Conservation (phyloP, 2,329 filamentous ascomycete species). For the Aspergillus spinulosporus region DNA sequence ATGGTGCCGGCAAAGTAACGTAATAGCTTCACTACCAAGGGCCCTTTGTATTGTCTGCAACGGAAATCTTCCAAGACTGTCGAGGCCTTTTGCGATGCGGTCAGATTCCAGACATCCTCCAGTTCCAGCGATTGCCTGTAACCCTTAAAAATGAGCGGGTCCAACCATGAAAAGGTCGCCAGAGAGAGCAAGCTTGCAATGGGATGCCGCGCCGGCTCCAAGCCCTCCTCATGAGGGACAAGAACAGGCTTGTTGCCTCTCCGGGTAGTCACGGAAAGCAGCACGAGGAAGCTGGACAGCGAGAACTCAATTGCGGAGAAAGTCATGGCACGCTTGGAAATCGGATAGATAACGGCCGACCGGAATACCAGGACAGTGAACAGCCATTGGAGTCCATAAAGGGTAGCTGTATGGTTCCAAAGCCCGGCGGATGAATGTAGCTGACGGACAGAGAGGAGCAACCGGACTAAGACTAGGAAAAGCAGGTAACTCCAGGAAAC, state of each 20-base stretch:
- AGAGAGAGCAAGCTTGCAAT: constrained; percentile 85
- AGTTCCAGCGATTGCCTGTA: constrained; percentile 84
- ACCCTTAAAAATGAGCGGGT: constrained; percentile 82
- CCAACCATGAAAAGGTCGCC: constrained; percentile 86
- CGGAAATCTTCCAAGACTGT: constrained; percentile 79
- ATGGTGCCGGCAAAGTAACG: constrained; percentile 79
- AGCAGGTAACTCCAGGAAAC: constrained; percentile 80
- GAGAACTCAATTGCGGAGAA: constrained; percentile 73
- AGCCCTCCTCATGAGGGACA: constrained; percentile 82
- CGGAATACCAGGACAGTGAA: constrained; percentile 76
- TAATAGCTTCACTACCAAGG: constrained; percentile 75
- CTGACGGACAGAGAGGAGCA: constrained; percentile 62
- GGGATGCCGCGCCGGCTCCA: constrained; percentile 84
- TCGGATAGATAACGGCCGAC: constrained; percentile 77
- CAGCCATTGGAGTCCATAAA: constrained; percentile 83
- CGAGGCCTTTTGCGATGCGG: constrained; percentile 83
- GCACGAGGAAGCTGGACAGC: constrained; percentile 70
- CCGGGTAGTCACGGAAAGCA: constrained; percentile 76
- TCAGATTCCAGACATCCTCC: constrained; percentile 85
- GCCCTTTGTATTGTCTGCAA: constrained; percentile 77
- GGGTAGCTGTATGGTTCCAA: constrained; percentile 88
- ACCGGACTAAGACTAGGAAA: constrained; percentile 68
- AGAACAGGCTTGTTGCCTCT: constrained; percentile 89
- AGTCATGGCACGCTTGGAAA: constrained; percentile 60
- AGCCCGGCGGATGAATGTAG: constrained; percentile 69